phyloP scores from a whole-genome alignment of 2,329 filamentous ascomycete species.

The Hypoxylon sp. region DNA sequence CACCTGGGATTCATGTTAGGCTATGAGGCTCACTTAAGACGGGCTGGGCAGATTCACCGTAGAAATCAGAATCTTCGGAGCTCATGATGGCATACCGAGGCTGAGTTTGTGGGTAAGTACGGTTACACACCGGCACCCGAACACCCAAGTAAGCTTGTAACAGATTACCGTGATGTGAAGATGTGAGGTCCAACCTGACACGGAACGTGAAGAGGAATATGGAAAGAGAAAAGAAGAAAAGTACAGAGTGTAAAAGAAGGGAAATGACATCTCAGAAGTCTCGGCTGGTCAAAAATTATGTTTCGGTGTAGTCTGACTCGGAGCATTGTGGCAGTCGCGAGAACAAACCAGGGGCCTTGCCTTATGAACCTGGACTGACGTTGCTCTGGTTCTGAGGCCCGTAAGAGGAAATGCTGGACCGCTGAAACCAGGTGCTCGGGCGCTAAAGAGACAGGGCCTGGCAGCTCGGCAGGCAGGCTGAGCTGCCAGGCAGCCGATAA shows the following conservation, averaged over 20 bases:
- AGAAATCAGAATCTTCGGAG: constrained; percentile 64
- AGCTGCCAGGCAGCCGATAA: too few species aligned
- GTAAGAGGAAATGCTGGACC: constrained; percentile 23
- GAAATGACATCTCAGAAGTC: background rate
- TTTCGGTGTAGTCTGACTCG: constrained; percentile 3
- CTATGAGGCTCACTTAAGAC: background rate
- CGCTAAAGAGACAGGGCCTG: too few species aligned
- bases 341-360: constrained; percentile 7
- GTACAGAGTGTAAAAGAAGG: background rate
- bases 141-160: too few species aligned
- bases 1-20: constrained; percentile 55
- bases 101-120: too few species aligned
- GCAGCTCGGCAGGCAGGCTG: too few species aligned
- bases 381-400: constrained; percentile 10
- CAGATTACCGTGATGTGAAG: background rate
- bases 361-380: background rate
- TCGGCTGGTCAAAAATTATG: background rate
- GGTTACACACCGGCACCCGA: too few species aligned
- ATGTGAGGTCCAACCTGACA: background rate
- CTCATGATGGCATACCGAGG: constrained; percentile 45
- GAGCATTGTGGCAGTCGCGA: background rate
- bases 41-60: constrained; percentile 51
- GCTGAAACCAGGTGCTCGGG: constrained; percentile 23
- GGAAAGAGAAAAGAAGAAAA: too few species aligned
- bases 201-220: too few species aligned